Evolutionary conservation across 768 basidiomycete species (phyloP), one percentile per base, ranked within the genome.

Genomic region (Suillus luteus): DNA sequence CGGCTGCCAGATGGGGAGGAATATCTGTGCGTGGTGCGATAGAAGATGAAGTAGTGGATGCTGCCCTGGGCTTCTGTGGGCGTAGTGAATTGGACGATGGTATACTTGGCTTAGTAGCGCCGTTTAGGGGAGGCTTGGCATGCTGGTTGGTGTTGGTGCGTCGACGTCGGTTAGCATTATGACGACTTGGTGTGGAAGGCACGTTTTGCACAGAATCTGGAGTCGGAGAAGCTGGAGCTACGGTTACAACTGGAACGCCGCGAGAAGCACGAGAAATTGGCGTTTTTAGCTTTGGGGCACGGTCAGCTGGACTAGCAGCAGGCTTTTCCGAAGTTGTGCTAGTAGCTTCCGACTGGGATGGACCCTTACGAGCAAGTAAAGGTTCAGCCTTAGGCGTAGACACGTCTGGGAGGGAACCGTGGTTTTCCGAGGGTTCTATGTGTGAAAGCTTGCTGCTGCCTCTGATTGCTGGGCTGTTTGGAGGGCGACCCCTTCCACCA

Each of bases 1-100:
- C 67, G 64, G 68, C 68, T 55, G 71, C 70, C 31, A 87, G 77
- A 64, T 88, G 90, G 10, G 86, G 88, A 46, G 87, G 87, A 5
- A 82, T 70, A 67, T 89, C 87, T 71, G 86, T 88, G 31, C 79
- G 70, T 5, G 74, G 24, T 40, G 79, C 75, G 10, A 65, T 66
- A 58, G 78, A 68, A 24, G 74, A 65, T 46, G 66, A 49, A 49
- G 49, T 46, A 19, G 67, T 64, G 14, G 69, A 71, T 10, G 60
- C 69, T 49, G 59, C 38, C 44, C 59, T 65, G 38, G 79, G 77
- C 44, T 76, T 79, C 64, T 80, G 79, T 15, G 79, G 15, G 78
- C 60, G 74, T 69, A 8, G 67, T 63, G n/a, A 71, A 22, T 61
- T 24, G n/a, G 68, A 67, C 72, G 72, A 60, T 10, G 69, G 62